phyloP scores from a whole-genome alignment of 495 filamentous ascomycete genomes.

The Penicillium mononematosum region DNA sequence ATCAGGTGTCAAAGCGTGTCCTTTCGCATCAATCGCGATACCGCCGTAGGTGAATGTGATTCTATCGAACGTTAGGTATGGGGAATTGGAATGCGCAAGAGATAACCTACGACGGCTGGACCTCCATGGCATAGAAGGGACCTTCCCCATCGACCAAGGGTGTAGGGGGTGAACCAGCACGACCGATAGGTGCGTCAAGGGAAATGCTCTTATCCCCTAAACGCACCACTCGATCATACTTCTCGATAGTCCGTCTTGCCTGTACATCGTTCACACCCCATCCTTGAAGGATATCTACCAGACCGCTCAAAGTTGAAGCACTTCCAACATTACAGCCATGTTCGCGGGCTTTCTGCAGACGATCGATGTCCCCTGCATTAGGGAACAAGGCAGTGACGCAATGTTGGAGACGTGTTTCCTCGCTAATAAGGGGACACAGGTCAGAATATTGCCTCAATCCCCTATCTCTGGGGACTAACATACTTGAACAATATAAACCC shows the following conservation, averaged over 20 bases:
- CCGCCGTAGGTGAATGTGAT: conserved; percentile 33
- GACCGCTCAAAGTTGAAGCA: conserved; percentile 15
- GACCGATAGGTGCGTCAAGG: conserved; percentile 20
- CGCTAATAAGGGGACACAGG: too few relatives aligned
- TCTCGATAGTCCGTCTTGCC: conserved; percentile 16
- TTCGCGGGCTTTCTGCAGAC: conserved; percentile 27
- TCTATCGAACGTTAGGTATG: conserved; percentile 6
- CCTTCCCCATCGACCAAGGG: conserved; percentile 29
- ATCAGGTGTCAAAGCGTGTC: conserved; percentile 24
- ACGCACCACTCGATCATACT: conserved; percentile 21
- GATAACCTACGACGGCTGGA: conserved; percentile 28
- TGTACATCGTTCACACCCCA: conserved; percentile 22
- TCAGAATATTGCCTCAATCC: too few relatives aligned
- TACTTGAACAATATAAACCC: too few relatives aligned
- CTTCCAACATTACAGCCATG: conserved; percentile 29
- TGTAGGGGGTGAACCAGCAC: conserved; percentile 12
- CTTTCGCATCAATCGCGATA: conserved; percentile 21
- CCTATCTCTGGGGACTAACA: too few relatives aligned
- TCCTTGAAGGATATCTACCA: conserved; percentile 14
- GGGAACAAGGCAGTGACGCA: too few relatives aligned
- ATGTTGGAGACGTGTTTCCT: too few relatives aligned
- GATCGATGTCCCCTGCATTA: conserved; percentile 10
- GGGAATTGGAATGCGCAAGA: neutral
- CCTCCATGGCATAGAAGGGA: conserved; percentile 29
- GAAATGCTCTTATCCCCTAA: conserved; percentile 6